Evolutionary conservation across 2,329 filamentous ascomycete genomes (phyloP).

Genomic region (Gaeumannomyces sp.): DNA sequence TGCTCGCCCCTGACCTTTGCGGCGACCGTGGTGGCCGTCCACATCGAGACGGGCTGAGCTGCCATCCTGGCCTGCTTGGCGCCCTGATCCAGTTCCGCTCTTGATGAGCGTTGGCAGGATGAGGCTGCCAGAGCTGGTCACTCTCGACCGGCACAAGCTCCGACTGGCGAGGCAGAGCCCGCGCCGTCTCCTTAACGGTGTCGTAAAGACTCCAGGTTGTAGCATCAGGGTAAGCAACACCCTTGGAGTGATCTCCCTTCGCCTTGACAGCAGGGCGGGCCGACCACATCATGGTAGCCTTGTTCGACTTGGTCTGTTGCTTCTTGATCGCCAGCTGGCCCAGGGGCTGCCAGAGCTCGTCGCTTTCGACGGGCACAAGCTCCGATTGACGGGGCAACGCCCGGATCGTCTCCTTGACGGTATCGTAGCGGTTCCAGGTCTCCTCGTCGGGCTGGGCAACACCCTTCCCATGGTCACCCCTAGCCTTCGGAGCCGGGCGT

Average conservation of each 20-base stretch:
- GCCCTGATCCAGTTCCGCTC: background rate
- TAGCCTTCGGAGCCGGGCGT: conserved; percentile 5
- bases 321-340: too few relatives aligned
- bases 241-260: conserved; percentile 14
- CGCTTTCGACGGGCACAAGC: conserved; percentile 24
- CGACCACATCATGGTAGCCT: conserved; percentile 10
- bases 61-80: background rate
- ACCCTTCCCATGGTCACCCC: conserved; percentile 17
- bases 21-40: background rate
- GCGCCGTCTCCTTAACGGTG: conserved; percentile 18
- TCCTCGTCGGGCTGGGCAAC: conserved; percentile 31
- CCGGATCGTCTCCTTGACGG: conserved; percentile 21
- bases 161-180: conserved; percentile 20
- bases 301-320: too few relatives aligned
- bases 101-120: background rate
- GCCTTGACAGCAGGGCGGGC: conserved; percentile 7
- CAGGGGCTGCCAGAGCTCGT: conserved; percentile 13
- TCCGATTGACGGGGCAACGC: conserved; percentile 23
- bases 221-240: conserved; percentile 30
- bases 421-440: conserved; percentile 29
- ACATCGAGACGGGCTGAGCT: background rate
- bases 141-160: conserved; percentile 17
- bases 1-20: conserved; percentile 3
- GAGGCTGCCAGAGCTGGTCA: conserved; percentile 13
- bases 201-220: conserved; percentile 28